Base-by-base conservation (phyloP, 371 early-diverging fungal genomes). In the Actinomucor elegans region DNA sequence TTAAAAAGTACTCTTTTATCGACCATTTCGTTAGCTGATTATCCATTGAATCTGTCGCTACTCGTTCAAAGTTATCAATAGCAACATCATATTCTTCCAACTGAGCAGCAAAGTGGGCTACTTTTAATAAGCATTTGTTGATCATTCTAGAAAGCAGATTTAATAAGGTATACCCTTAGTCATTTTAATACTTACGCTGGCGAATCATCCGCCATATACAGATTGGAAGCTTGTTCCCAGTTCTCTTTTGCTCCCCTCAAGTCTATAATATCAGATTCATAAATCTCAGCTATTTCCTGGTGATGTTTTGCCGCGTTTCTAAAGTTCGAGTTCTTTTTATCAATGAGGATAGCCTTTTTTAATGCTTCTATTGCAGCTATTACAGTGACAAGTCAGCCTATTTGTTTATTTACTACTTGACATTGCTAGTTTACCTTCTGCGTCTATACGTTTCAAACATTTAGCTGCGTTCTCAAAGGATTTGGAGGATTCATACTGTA, bases 1-100 rank as follows among this genome's bases (percentile, higher is more conserved):
- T 96, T 57, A 97, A 76, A 46, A 96, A 88, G 72, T 95, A 96
- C 31, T 96, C 96, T 59, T 94, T 92, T 35, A 94, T 75, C 7
- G 93, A 92, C 92, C 94, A 98, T 69, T 94, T 92, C 26, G 94
- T 90, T 27, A 98, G 75, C 59, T 88, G 87, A 66, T 94, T 91
- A 68, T 94, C 93, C 56, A 94, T 61, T 43, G 87, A 85, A 42
- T 84, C 86, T 15, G 78, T 65, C 2, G 94, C 96, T 8, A 96
- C 91, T 26, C 69, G 44, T 66, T 96, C 96, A 72, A 95, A 94
- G 46, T 84, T 85, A 33, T 88, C 87, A 48, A 94, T 87, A 1
- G 98, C 98, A 33, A 81, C 84, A 28, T 88, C 85, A 57, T 93
- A 98, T 58, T 87, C 78, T 46, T 89, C 94, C n/a, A 94, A 66